Conservation (phyloP, 2,329 filamentous ascomycete species). For the Periglandula ipomoeae region DNA sequence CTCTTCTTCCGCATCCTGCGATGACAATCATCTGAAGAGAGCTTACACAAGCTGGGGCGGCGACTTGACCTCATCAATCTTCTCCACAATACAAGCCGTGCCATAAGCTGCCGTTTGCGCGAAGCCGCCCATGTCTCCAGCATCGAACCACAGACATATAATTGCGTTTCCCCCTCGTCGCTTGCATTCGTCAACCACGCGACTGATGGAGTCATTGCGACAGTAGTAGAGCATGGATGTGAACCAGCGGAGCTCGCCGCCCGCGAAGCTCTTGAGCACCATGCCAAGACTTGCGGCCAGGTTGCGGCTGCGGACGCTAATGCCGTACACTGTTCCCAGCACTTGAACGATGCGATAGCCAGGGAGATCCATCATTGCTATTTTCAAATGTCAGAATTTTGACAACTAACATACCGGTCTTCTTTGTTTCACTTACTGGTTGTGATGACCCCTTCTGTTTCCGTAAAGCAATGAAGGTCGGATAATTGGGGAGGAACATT, state of each 20-base stretch:
- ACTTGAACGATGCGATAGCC: constrained; percentile 49
- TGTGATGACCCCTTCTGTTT: constrained; percentile 52
- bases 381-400: no score
- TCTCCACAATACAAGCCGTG: constrained; percentile 49
- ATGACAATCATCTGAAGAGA: no score
- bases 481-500: constrained; percentile 31
- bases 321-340: constrained; percentile 48
- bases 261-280: constrained; percentile 46
- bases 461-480: constrained; percentile 49
- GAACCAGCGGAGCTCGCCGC: constrained; percentile 51
- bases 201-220: constrained; percentile 48
- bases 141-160: constrained; percentile 50
- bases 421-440: constrained; percentile 39
- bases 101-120: constrained; percentile 53
- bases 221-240: constrained; percentile 50
- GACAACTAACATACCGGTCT: no score
- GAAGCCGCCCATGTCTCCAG: constrained; percentile 43
- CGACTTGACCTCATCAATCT: constrained; percentile 31
- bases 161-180: constrained; percentile 50
- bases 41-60: constrained; percentile 17
- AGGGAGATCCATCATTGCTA: constrained; percentile 52
- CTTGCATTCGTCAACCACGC: constrained; percentile 48
- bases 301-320: constrained; percentile 50
- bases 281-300: constrained; percentile 47
- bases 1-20: no score